A percentile compares a stretch with the other conserved stretches of the same genome.
phyloP scores from a whole-genome alignment of 176 grass and related monocot genomes.

The Triticum turgidum region DNA sequence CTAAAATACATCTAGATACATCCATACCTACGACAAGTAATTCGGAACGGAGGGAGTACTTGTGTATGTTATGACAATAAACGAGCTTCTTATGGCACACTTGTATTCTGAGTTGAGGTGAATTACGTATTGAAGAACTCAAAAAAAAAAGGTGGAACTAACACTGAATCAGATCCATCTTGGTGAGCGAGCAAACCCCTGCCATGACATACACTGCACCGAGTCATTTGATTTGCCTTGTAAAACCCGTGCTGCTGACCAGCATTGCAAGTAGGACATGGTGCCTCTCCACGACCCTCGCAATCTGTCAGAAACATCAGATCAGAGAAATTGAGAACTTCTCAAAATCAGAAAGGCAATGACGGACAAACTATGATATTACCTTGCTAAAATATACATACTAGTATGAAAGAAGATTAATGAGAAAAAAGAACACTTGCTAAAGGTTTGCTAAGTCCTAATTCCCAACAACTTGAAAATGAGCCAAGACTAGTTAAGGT shows the following conservation, averaged over 20 bases:
- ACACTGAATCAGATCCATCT: slow-evolving; percentile 96
- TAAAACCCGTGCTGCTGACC: slow-evolving; percentile 55
- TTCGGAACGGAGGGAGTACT: too few relatives aligned
- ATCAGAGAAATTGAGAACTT: not conserved
- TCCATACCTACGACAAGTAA: too few relatives aligned
- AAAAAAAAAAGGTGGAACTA: slow-evolving; percentile 26
- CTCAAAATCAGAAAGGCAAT: slow-evolving; percentile 2
- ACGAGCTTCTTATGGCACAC: not conserved
- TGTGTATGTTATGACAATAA: not conserved
- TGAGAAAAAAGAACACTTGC: slow-evolving; percentile 5
- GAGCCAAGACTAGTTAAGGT: not conserved
- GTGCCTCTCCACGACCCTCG: slow-evolving; percentile 59
- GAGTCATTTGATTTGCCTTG: slow-evolving; percentile 81
- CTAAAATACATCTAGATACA: too few relatives aligned
- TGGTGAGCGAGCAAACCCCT: slow-evolving; percentile 81
- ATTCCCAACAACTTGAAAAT: not conserved
- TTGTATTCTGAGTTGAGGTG: not conserved
- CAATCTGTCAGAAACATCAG: slow-evolving; percentile 52
- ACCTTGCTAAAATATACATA: not conserved
- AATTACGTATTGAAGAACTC: not conserved
- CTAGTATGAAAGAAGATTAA: slow-evolving; percentile 3
- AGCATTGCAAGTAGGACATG: slow-evolving; percentile 75
- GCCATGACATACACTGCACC: slow-evolving; percentile 74
- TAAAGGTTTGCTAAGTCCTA: not conserved
- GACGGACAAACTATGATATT: slow-evolving; percentile 8